phyloP scores from a whole-genome alignment of 2,329 filamentous ascomycete species.

The Colletotrichum truncatum region DNA sequence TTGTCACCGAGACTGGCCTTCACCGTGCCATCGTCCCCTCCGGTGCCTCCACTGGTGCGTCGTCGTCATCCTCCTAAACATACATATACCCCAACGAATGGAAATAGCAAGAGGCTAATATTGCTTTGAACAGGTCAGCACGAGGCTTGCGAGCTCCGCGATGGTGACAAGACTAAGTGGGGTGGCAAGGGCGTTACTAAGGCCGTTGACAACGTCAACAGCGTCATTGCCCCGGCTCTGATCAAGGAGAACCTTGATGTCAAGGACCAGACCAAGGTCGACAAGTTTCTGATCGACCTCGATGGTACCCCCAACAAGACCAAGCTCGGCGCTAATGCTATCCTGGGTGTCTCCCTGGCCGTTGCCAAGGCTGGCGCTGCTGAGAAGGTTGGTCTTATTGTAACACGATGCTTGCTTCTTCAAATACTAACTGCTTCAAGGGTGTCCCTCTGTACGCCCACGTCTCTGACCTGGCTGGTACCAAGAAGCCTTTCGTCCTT shows the following conservation, averaged over 20 bases:
- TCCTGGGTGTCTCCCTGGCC: constrained; percentile 85
- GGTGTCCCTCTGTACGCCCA: constrained; percentile 87
- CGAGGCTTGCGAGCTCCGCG: constrained; percentile 90
- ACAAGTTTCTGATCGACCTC: constrained; percentile 85
- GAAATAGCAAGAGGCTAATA: constrained; percentile 39
- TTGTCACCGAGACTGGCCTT: constrained; percentile 90
- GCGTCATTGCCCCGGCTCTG: constrained; percentile 79
- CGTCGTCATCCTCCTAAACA: constrained; percentile 27
- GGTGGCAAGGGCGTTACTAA: constrained; percentile 87
- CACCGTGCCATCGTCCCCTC: constrained; percentile 95
- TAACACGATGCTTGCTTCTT: not conserved
- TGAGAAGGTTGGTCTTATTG: constrained; percentile 69
- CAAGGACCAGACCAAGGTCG: constrained; percentile 86
- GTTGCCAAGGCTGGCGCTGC: constrained; percentile 90
- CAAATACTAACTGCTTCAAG: constrained; percentile 43
- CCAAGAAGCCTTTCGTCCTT: constrained; percentile 91
- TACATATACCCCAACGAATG: constrained; percentile 9
- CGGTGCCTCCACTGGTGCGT: constrained; percentile 87
- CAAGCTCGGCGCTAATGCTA: constrained; percentile 88
- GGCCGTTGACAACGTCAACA: constrained; percentile 88
- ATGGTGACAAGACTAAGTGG: constrained; percentile 89
- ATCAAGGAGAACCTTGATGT: constrained; percentile 86
- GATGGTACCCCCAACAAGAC: constrained; percentile 89
- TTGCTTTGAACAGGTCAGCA: constrained; percentile 72
- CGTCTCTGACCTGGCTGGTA: constrained; percentile 86